Evolutionary conservation across 2,329 filamentous ascomycete genomes (phyloP).

Genomic region (Plectosphaerella sp.): DNA sequence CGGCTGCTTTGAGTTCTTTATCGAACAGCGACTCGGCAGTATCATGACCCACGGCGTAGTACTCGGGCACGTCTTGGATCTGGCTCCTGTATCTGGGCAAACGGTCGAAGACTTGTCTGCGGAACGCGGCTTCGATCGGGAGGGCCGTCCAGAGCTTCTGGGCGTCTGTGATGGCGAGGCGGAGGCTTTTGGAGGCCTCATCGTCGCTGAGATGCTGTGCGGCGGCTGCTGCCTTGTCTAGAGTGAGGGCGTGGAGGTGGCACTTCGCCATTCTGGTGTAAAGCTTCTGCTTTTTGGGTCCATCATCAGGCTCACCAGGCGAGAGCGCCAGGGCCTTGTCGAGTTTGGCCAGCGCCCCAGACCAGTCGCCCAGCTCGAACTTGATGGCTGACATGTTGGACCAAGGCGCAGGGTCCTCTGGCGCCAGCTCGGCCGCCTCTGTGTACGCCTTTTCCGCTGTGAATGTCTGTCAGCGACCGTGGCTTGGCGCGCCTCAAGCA

Average conservation of each 20-base stretch:
- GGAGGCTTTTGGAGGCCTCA: background rate
- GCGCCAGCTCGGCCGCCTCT: background rate
- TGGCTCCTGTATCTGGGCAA: constrained; percentile 11
- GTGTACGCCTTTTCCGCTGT: background rate
- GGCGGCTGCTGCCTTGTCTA: constrained; percentile 8
- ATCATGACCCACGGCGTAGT: constrained; percentile 15
- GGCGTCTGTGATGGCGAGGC: background rate
- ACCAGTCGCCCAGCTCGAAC: constrained; percentile 16
- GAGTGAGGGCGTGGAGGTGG: constrained; percentile 8
- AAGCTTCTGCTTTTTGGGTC: constrained; percentile 6
- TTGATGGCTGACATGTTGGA: constrained; percentile 16
- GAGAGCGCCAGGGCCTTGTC: constrained; percentile 8
- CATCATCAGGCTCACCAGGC: constrained; percentile 1
- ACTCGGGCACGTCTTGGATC: constrained; percentile 10
- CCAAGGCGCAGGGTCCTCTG: background rate
- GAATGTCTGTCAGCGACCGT: background rate
- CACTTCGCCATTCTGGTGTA: constrained; percentile 14
- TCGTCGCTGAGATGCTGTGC: constrained; percentile 2
- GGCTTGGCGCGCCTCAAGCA: background rate
- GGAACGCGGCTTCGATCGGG: background rate
- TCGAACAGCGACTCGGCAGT: constrained; percentile 9
- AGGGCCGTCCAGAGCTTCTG: background rate
- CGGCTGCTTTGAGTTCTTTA: background rate
- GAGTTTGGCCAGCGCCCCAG: constrained; percentile 6
- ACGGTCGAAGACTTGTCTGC: constrained; percentile 9